Conservation (phyloP, 2,329 filamentous ascomycete species). For the Stemphylium beticola region DNA sequence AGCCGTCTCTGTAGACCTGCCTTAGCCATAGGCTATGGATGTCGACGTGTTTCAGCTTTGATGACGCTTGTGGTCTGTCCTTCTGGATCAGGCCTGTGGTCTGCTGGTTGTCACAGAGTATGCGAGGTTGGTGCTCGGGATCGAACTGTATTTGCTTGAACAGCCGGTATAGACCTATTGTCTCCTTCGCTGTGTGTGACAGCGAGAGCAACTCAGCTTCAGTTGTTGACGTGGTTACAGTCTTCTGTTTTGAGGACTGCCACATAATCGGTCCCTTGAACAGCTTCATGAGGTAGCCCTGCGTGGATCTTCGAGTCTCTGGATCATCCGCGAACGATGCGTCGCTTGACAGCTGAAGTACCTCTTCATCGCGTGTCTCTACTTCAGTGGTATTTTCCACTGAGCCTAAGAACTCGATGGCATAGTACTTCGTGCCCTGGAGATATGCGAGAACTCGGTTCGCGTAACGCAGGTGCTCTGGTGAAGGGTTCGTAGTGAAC, state of each 20-base stretch:
- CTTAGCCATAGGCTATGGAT: slow-evolving; percentile 13
- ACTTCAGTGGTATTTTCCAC: neutral
- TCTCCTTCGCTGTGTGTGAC: slow-evolving; percentile 1
- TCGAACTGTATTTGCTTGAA: slow-evolving; percentile 11
- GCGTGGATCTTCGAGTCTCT: slow-evolving; percentile 7
- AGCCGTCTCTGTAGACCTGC: slow-evolving; percentile 10
- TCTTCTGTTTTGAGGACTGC: slow-evolving; percentile 10
- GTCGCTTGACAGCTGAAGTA: slow-evolving; percentile 5
- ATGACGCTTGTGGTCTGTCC: no score
- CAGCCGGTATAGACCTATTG: slow-evolving; percentile 11
- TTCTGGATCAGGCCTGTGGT: no score
- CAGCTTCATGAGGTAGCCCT: slow-evolving; percentile 28
- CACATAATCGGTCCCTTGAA: slow-evolving; percentile 10
- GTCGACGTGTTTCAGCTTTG: slow-evolving; percentile 15
- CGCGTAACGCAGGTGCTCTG: slow-evolving; percentile 6
- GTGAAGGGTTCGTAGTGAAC: slow-evolving; percentile 8
- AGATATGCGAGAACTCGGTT: slow-evolving; percentile 7
- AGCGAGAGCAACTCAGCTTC: slow-evolving; percentile 1
- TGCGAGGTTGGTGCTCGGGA: no score
- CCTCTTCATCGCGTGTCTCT: slow-evolving; percentile 4
- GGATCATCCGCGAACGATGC: slow-evolving; percentile 22
- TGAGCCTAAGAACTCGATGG: slow-evolving; percentile 6
- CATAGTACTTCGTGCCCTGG: slow-evolving; percentile 5
- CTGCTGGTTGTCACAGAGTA: neutral
- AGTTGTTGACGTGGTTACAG: slow-evolving; percentile 15